Evolutionary conservation across 2,329 filamentous ascomycete species (phyloP), one percentile per base, ranked within the genome.

Genomic region (Lithohypha guttulata): DNA sequence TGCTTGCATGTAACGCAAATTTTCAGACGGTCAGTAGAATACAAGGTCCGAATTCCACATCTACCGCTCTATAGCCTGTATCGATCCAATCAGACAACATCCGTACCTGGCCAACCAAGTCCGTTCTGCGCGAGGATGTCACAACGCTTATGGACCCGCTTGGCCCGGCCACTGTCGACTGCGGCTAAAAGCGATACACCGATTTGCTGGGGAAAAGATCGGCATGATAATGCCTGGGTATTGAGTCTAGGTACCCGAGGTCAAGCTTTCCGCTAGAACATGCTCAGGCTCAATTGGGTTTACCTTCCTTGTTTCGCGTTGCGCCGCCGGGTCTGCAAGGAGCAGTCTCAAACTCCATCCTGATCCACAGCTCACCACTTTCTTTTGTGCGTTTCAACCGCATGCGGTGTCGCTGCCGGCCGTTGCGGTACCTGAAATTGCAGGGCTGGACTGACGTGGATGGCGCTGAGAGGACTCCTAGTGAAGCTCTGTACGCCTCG

Each of bases 71-170:
- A 13, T 19, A 29, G 5, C 11, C 8, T 6, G 11, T 22, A 18
- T 25, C 21, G 33, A 26, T n/a, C 34, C 23, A 27, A 37, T 37
- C 34, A 29, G 2, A 19, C 8, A 20, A 8, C n/a, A 6, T 10
- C 13, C 21, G 34, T 37, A 20, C 34, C 34, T 37, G 34, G 18
- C 14, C n/a, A n/a, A n/a, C n/a, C n/a, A n/a, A n/a, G n/a, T n/a
- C n/a, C n/a, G n/a, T n/a, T n/a, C n/a, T n/a, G n/a, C 22, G 15
- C 13, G 19, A 19, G 19, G 11, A 6, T 35, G 20, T 18, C 19
- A 8, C 18, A 14, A 23, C 23, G 34, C 18, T 36, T 20, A 14
- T 14, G 21, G 13, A 25, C n/a, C 20, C 19, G 14, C 8, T 18
- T 20, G 31, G 18, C 8, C 8, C 31, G 7, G 15, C 14, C 19